Conservation (phyloP, 306 rosid species). For the Rosa chinensis region DNA sequence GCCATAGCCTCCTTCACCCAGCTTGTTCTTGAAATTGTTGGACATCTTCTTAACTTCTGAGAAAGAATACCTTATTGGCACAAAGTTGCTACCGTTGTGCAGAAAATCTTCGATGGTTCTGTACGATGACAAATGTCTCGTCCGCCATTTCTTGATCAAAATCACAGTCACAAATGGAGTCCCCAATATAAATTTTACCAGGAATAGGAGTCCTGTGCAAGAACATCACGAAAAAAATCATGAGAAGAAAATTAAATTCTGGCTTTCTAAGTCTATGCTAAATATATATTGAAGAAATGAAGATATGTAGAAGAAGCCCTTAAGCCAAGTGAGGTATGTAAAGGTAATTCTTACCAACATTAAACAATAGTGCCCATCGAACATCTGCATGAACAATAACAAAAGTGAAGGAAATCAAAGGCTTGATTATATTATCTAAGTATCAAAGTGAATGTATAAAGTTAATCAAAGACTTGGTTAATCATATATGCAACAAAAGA, state of each 20-base stretch:
- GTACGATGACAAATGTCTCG: not conserved
- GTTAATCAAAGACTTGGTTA: not conserved
- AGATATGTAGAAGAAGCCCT: not conserved
- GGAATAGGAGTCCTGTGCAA: not conserved
- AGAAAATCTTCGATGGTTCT: not conserved
- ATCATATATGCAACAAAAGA: not conserved
- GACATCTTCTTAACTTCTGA: conserved; percentile 4
- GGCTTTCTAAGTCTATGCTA: not conserved
- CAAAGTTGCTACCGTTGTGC: not conserved
- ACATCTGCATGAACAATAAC: not conserved
- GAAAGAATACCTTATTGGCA: conserved; percentile 1
- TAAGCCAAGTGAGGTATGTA: not conserved
- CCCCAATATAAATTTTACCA: not conserved
- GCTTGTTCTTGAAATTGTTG: not conserved
- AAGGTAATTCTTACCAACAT: not conserved
- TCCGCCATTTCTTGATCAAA: not conserved
- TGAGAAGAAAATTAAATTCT: not conserved
- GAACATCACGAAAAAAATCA: not conserved
- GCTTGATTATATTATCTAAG: not conserved
- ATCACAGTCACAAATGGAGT: not conserved
- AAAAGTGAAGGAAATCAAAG: not conserved
- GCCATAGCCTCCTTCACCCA: not conserved
- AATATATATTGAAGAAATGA: too few relatives aligned
- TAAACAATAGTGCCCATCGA: not conserved
- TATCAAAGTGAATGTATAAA: not conserved